Percentiles rank a stretch among this genome's conserved stretches.
phyloP scores from a whole-genome alignment of 2,329 filamentous ascomycete genomes.

The Teratosphaeria destructans region DNA sequence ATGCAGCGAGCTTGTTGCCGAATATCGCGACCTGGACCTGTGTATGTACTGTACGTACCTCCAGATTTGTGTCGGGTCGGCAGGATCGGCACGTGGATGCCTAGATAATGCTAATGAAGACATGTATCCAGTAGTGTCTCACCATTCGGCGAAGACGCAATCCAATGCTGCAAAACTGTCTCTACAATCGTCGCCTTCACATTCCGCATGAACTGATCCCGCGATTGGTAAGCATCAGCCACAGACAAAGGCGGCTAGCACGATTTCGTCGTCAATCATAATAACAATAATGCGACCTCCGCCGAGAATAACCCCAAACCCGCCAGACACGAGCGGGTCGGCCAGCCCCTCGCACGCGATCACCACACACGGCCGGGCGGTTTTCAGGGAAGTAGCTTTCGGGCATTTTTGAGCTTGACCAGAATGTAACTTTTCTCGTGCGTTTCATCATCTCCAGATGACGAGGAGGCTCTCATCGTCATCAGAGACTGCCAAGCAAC shows the following conservation, averaged over 20 bases:
- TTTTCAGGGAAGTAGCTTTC: background rate
- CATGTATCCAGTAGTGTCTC: background rate
- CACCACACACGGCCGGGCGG: background rate
- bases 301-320: background rate
- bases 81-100: background rate
- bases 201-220: background rate
- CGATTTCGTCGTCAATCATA: background rate
- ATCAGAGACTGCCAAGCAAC: background rate
- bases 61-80: background rate
- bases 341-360: background rate
- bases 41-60: too few relatives aligned
- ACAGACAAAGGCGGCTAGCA: background rate
- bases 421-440: background rate
- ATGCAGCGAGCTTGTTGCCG: background rate
- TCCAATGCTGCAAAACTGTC: background rate
- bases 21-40: background rate
- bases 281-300: background rate
- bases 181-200: background rate
- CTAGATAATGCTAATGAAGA: background rate
- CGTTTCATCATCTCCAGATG: background rate
- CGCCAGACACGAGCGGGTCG: background rate
- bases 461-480: background rate
- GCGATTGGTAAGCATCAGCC: background rate
- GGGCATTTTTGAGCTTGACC: background rate
- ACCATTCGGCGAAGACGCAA: background rate